phyloP scores from a whole-genome alignment of 495 filamentous ascomycete species.

The Aspergillus carlsbadensis region DNA sequence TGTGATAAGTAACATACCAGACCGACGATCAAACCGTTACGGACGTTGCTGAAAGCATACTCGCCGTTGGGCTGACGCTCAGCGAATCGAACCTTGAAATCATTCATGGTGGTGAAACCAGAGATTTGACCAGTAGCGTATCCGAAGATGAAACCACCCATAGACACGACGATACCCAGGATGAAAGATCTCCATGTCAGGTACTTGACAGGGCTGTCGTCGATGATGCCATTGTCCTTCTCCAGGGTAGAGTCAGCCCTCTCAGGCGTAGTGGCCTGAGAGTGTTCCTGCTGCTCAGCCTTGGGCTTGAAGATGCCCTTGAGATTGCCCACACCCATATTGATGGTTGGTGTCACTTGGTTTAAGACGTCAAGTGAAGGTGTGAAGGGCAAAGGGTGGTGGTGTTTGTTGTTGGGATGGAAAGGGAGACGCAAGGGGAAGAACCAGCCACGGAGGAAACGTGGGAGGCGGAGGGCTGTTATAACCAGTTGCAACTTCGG shows the following conservation, averaged over 20 bases:
- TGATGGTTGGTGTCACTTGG: slow-evolving; percentile 18
- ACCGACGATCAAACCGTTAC: slow-evolving; percentile 57
- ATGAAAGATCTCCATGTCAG: slow-evolving; percentile 51
- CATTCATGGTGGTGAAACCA: slow-evolving; percentile 61
- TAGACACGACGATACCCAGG: slow-evolving; percentile 56
- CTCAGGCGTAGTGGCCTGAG: slow-evolving; percentile 38
- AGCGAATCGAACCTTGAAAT: slow-evolving; percentile 50
- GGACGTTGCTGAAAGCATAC: slow-evolving; percentile 53
- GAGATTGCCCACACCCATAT: slow-evolving; percentile 38
- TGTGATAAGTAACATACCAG: slow-evolving; percentile 44
- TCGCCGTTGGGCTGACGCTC: slow-evolving; percentile 31
- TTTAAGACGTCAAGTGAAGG: slow-evolving; percentile 1
- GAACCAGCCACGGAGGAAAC: slow-evolving; percentile 14
- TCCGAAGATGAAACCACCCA: slow-evolving; percentile 78
- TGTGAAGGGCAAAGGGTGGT: not conserved
- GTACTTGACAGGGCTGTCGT: slow-evolving; percentile 47
- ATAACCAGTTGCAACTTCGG: not conserved
- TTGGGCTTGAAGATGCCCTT: slow-evolving; percentile 34
- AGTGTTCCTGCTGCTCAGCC: slow-evolving; percentile 31
- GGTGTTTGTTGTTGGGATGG: not conserved
- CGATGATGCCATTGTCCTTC: slow-evolving; percentile 41
- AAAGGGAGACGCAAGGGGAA: slow-evolving; percentile 12
- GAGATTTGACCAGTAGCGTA: slow-evolving; percentile 65
- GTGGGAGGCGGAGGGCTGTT: slow-evolving; percentile 18
- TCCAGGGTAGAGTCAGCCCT: slow-evolving; percentile 38